Evolutionary conservation across 2,329 filamentous ascomycete species (phyloP).

Genomic region (Aspergillus spinulosporus): DNA sequence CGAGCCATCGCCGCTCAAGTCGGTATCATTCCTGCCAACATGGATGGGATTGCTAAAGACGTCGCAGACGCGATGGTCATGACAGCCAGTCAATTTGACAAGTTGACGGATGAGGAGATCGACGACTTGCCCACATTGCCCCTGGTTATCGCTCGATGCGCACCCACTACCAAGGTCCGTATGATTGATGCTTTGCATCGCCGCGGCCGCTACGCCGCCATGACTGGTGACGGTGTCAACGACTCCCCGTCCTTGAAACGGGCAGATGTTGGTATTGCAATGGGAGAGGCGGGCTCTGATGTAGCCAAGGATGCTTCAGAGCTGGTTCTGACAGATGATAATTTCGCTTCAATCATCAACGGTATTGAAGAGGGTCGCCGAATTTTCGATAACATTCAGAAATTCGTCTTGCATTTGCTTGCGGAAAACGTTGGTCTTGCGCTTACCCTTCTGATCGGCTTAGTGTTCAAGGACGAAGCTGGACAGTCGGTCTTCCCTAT

Average conservation of each 20-base stretch:
- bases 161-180: slow-evolving; percentile 69
- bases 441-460: slow-evolving; percentile 74
- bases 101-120: slow-evolving; percentile 71
- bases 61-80: slow-evolving; percentile 70
- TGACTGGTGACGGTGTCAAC: slow-evolving; percentile 89
- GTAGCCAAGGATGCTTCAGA: slow-evolving; percentile 71
- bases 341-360: slow-evolving; percentile 82
- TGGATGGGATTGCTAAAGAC: slow-evolving; percentile 59
- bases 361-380: slow-evolving; percentile 80
- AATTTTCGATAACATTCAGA: slow-evolving; percentile 89
- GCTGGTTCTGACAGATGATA: slow-evolving; percentile 74
- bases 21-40: slow-evolving; percentile 69
- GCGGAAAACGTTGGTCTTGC: slow-evolving; percentile 83
- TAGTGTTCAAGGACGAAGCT: slow-evolving; percentile 72
- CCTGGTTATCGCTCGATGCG: slow-evolving; percentile 60
- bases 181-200: slow-evolving; percentile 69
- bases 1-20: slow-evolving; percentile 76
- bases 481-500: slow-evolving; percentile 81
- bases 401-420: slow-evolving; percentile 78
- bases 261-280: slow-evolving; percentile 84
- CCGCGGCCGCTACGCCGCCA: slow-evolving; percentile 73
- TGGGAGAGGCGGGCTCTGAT: slow-evolving; percentile 78
- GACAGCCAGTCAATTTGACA: slow-evolving; percentile 77
- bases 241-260: slow-evolving; percentile 79
- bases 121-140: slow-evolving; percentile 58